These are phyloP conservation scores for Pleodorina starrii DNA, from an alignment of 139 green algal genomes.

Conservation along the genomic window DNA sequence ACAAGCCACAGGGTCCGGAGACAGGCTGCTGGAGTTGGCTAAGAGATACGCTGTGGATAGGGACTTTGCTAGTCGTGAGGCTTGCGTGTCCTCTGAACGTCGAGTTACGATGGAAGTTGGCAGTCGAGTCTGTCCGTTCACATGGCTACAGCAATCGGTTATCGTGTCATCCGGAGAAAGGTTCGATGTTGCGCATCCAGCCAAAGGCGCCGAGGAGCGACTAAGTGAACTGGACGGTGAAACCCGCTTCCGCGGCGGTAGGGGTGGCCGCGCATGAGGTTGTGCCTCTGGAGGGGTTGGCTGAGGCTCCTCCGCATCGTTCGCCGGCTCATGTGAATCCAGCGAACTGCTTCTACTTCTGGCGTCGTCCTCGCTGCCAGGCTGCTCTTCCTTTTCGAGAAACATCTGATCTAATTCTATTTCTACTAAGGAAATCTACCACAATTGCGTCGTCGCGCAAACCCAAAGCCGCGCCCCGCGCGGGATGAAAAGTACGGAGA, in stretches of 20 bases:
- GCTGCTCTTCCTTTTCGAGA: background rate
- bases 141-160: background rate
- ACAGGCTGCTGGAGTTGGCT: background rate
- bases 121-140: background rate
- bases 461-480: too few relatives aligned
- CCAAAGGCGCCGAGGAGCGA: conserved; percentile 5
- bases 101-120: background rate
- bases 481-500: too few relatives aligned
- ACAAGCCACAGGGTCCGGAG: background rate
- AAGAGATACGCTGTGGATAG: conserved; percentile 3
- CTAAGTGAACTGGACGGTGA: background rate
- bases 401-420: too few relatives aligned
- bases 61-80: background rate
- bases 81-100: conserved; percentile 18
- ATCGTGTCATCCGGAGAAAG: background rate
- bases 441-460: too few relatives aligned
- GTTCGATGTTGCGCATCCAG: background rate
- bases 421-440: too few relatives aligned
- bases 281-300: background rate
- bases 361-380: background rate
- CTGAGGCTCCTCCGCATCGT: background rate
- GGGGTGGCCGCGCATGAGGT: background rate
- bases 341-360: conserved; percentile 13
- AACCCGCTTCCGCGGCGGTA: background rate
- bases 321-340: background rate